Percentiles rank a stretch among this genome's conserved stretches.
These are phyloP conservation scores for Piromyces sp. DNA, from an alignment of 192 early-diverging fungal genomes.

Conservation along the genomic window DNA sequence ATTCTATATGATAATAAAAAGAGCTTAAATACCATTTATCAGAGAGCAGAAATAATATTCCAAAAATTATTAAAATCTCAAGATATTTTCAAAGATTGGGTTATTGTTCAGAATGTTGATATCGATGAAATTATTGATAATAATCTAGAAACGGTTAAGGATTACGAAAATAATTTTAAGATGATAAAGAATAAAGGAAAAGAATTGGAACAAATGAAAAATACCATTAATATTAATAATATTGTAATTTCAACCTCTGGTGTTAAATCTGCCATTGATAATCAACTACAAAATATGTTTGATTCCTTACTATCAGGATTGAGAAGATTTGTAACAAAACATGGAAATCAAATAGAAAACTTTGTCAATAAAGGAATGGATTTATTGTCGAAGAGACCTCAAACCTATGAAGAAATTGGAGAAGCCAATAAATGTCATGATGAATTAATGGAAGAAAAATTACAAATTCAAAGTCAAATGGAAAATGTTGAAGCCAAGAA, in stretches of 20 bases:
- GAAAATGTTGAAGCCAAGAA: slow-evolving; percentile 30
- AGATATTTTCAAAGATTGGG: slow-evolving; percentile 39
- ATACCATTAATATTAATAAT: slow-evolving; percentile 26
- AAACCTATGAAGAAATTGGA: slow-evolving; percentile 31
- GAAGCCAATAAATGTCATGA: slow-evolving; percentile 26
- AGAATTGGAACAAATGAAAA: slow-evolving; percentile 30
- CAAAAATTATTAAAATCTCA: slow-evolving; percentile 19
- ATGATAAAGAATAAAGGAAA: slow-evolving; percentile 36
- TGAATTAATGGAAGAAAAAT: slow-evolving; percentile 18
- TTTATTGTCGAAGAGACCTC: slow-evolving; percentile 22
- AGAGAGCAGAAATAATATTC: slow-evolving; percentile 28
- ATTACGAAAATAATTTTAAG: slow-evolving; percentile 33
- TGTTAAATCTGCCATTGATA: slow-evolving; percentile 38
- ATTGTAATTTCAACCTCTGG: slow-evolving; percentile 28
- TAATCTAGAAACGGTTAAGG: slow-evolving; percentile 14
- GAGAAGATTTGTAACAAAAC: slow-evolving; percentile 10
- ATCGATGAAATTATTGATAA: slow-evolving; percentile 29
- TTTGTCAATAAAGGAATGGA: slow-evolving; percentile 26
- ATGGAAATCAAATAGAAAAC: slow-evolving; percentile 21
- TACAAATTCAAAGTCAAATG: slow-evolving; percentile 20
- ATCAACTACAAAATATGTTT: slow-evolving; percentile 36
- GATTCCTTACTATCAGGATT: slow-evolving; percentile 23
- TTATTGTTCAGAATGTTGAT: slow-evolving; percentile 26
- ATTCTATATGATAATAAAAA: slow-evolving; percentile 27
- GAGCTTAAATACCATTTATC: slow-evolving; percentile 23